Conservation (phyloP, 2,329 filamentous ascomycete species). For the Purpureocillium takamizusanense region DNA sequence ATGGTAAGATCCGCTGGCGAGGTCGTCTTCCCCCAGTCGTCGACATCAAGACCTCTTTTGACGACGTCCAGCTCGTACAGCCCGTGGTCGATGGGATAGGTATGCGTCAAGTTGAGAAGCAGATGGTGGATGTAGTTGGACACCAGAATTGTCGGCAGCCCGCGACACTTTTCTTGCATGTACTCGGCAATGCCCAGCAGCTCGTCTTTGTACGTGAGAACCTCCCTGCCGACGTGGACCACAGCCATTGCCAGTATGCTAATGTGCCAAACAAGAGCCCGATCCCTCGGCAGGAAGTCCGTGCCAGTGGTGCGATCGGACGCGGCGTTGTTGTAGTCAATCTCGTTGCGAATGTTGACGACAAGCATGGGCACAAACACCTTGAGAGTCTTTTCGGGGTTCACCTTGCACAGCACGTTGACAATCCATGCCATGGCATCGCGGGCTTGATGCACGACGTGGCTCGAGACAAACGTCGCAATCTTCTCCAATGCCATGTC, state of each 20-base stretch:
- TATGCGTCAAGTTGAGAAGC: constrained; percentile 86
- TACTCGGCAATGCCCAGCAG: constrained; percentile 86
- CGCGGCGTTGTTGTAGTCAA: constrained; percentile 91
- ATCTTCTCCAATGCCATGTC: constrained; percentile 89
- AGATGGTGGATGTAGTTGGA: constrained; percentile 98
- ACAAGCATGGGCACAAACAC: constrained; percentile 85
- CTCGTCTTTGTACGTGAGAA: constrained; percentile 80
- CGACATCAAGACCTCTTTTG: constrained; percentile 59
- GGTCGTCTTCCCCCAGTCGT: constrained; percentile 78
- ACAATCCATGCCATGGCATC: constrained; percentile 99
- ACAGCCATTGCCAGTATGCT: constrained; percentile 98
- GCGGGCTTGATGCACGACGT: constrained; percentile 92
- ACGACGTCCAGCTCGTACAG: constrained; percentile 76
- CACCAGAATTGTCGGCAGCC: constrained; percentile 88
- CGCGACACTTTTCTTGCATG: constrained; percentile 94
- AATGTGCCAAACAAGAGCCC: constrained; percentile 91
- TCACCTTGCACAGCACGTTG: constrained; percentile 91
- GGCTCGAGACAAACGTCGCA: constrained; percentile 80
- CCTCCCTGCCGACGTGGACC: constrained; percentile 86
- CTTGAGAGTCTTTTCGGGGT: constrained; percentile 86
- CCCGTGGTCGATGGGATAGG: constrained; percentile 83
- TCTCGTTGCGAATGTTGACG: constrained; percentile 88
- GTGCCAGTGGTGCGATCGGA: constrained; percentile 89
- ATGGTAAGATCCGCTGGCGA: constrained; percentile 70
- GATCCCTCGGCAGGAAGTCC: constrained; percentile 85